Evolutionary conservation across 2,329 filamentous ascomycete species (phyloP), one percentile per base, ranked within the genome.

Genomic region (Aplosporella prunicola): DNA sequence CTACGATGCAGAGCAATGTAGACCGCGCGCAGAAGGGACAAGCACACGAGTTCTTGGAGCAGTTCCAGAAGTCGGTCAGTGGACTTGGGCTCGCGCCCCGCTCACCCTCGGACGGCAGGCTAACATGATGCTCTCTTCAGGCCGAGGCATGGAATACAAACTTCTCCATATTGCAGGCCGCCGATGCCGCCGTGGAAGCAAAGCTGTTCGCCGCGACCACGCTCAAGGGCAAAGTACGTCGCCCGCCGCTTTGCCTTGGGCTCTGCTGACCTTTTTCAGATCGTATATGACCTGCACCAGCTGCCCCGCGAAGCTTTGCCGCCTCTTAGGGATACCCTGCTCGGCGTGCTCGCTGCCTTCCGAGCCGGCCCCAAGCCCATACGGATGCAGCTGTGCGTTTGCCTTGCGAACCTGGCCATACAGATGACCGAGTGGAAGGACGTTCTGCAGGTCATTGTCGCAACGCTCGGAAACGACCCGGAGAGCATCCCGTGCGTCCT

Each of bases 361-460:
- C 81, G 84, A 40, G 69, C 80, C 18, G 88, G 88, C 5, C 86
- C 86, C 22, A 85, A 87, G 60, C 74, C 76, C 6, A 66, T 70
- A 28, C 74, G 91, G 55, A 83, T 93, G 48, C 89, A 95, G 65
- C 74, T 98, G 43, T 94, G 87, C 59, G 88, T 98, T 41, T 95
- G 88, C 63, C 69, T 98, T 56, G 89, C 89, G 13, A 89, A 89
- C 56, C 67, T 98, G 54, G 91, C 91, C 42, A 93, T 98, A 52
- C 88, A 96, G 65, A 93, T 96, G 86, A 80, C 78, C 51, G 75
- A 80, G 32, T 98, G 91, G 91, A 89, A 93, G 64, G 82, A 96
- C 58, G 91, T 96, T 36, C 68, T 98, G 45, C 71, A 76, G 31
- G 80, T 80, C 35, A 82, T 96, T 32, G 83, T 93, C 37, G 73